Evolutionary conservation across 805 yeast genomes (phyloP), one percentile per base, ranked within the genome.

Genomic region (Ogataea chonburiensis): DNA sequence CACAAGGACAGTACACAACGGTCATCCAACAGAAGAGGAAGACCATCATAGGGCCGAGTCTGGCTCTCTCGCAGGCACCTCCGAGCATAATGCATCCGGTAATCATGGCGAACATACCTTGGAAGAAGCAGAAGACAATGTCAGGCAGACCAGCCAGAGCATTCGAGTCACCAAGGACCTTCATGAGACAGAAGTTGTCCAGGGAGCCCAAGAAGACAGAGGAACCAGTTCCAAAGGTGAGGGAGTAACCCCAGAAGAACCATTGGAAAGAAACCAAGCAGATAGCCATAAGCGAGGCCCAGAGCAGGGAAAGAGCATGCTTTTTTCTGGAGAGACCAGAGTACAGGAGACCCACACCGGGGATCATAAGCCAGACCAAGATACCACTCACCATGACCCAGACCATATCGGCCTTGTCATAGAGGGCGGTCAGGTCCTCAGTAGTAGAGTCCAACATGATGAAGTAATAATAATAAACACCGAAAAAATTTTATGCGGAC

Each of bases 171-270:
- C 95, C 97, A 18, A 89, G 74, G 15, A 84, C 94, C 42, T 82
- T 69, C 72, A 71, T 83, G 55, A 91, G 71, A 46, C 88, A 81
- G 58, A 91, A 87, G 64, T 86, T 81, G 52, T 74, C 74, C 58
- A 91, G 68, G 43, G 86, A 76, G 38, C 98, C 98, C 49, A 87
- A 70, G 63, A 88, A 84, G 13, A 67, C 71, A 10, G 86, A 73
- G 24, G 63, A 60, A 28, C 52, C 53, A 5, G 57, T 44, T 30
- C 77, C 74, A 60, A 91, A 91, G 13, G 87, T 81, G 40, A 93
- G 72, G 10, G 97, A 86, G 64, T 85, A 91, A 45, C 98, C 98
- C 96, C 97, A 88, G 70, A 88, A 89, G 65, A 88, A 93, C 98
- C 98, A 91, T 63, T 93, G 96, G 75, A 93, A 87, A 1, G 84